Conservation (phyloP, 1,284 basidiomycete genomes). For the Leccinum huronense region DNA sequence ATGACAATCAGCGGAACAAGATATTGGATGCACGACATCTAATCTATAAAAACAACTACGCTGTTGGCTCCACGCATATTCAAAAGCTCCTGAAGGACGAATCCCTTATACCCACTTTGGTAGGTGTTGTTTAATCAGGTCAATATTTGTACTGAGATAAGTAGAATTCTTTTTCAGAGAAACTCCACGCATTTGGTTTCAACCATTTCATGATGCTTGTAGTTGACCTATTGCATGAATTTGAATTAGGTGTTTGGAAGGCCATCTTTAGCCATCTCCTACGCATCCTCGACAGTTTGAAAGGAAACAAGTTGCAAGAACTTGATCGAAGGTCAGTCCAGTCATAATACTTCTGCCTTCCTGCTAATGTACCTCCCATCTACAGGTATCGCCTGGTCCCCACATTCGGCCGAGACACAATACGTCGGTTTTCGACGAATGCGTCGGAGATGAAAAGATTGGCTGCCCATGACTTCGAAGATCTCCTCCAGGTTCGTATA, state of each 20-base stretch:
- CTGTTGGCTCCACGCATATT: not conserved
- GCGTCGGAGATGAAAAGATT: not conserved
- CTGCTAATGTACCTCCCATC: no score
- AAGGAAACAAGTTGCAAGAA: not conserved
- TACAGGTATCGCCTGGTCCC: not conserved
- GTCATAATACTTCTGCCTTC: no score
- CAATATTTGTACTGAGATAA: not conserved
- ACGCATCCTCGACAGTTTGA: not conserved
- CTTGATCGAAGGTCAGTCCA: not conserved
- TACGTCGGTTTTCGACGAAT: not conserved
- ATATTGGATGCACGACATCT: not conserved
- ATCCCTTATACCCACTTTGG: not conserved
- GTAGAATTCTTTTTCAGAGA: not conserved
- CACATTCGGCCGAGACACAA: not conserved
- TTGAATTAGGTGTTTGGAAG: constrained; percentile 1
- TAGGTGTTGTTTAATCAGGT: not conserved
- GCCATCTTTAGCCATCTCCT: not conserved
- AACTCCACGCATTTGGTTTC: not conserved
- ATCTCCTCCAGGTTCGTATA: not conserved
- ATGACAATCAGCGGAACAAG: not conserved
- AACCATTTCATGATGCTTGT: not conserved
- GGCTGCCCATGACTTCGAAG: not conserved
- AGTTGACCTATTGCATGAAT: not conserved
- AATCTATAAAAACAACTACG: not conserved
- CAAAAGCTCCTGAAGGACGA: not conserved